Evolutionary conservation across 768 basidiomycete genomes (phyloP).

Genomic region (Favolaschia claudopus): DNA sequence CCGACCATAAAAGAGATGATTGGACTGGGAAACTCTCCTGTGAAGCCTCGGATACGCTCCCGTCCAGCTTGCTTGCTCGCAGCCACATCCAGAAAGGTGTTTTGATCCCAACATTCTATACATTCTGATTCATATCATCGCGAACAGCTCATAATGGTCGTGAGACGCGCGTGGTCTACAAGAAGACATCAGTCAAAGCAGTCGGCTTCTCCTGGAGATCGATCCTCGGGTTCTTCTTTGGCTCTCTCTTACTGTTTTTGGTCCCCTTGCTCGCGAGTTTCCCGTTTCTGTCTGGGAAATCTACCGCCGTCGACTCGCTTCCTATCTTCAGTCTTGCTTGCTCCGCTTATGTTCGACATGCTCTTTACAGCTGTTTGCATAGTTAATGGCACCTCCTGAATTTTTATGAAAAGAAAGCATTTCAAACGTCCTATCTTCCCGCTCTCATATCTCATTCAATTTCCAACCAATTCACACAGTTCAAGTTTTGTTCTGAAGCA

Average conservation of each 20-base stretch:
- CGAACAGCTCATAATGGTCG: not conserved
- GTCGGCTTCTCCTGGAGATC: not conserved
- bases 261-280: not conserved
- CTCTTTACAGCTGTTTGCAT: no score
- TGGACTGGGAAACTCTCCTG: no score
- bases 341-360: not conserved
- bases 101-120: not conserved
- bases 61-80: no score
- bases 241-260: not conserved
- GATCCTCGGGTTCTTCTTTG: not conserved
- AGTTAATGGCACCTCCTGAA: no score
- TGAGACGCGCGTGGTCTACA: not conserved
- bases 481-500: no score
- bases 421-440: no score
- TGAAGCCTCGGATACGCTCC: no score
- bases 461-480: no score
- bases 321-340: not conserved
- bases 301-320: not conserved
- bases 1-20: no score
- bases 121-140: not conserved
- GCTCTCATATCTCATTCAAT: no score
- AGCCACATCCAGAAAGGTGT: not conserved
- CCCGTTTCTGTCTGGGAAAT: not conserved
- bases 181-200: not conserved
- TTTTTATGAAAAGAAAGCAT: no score